Evolutionary conservation across 2,329 filamentous ascomycete genomes (phyloP).

Genomic region (Zymoseptoria passerinii): DNA sequence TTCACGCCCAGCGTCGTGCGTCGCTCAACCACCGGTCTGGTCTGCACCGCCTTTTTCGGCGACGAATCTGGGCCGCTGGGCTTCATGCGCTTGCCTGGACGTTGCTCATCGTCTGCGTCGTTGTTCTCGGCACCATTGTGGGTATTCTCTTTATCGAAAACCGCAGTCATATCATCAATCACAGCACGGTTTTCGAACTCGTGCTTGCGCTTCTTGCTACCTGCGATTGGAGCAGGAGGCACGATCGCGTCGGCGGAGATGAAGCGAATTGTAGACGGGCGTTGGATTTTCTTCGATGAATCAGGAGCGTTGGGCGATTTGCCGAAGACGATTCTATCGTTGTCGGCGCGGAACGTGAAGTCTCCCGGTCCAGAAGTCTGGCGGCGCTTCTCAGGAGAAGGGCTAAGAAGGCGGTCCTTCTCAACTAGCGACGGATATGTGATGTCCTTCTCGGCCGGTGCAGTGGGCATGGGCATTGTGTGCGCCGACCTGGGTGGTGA

Average conservation of each 20-base stretch:
- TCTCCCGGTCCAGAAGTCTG: constrained; percentile 32
- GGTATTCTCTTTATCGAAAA: constrained; percentile 38
- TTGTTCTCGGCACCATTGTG: constrained; percentile 22
- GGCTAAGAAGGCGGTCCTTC: constrained; percentile 19
- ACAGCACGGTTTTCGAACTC: constrained; percentile 29
- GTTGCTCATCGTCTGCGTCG: constrained; percentile 18
- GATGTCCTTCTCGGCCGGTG: constrained; percentile 2
- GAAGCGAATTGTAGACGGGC: constrained; percentile 34
- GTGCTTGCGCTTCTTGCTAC: constrained; percentile 40
- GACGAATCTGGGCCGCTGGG: constrained; percentile 2
- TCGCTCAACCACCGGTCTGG: constrained; percentile 12
- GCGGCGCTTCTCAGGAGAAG: constrained; percentile 28
- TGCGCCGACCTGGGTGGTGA: constrained; percentile 17
- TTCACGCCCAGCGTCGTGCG: constrained; percentile 28
- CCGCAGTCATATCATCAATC: constrained; percentile 12
- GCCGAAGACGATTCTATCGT: constrained; percentile 37
- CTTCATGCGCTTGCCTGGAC: constrained; percentile 25
- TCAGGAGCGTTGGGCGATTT: constrained; percentile 28
- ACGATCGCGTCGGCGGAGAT: constrained; percentile 32
- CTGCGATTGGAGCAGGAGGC: constrained; percentile 12
- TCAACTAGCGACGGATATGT: neutral
- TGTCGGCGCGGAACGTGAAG: constrained; percentile 43
- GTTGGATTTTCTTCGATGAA: constrained; percentile 25
- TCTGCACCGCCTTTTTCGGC: neutral
- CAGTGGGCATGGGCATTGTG: neutral